Conservation (phyloP, 129 eudicot species). For the Helianthus tuberosus region DNA sequence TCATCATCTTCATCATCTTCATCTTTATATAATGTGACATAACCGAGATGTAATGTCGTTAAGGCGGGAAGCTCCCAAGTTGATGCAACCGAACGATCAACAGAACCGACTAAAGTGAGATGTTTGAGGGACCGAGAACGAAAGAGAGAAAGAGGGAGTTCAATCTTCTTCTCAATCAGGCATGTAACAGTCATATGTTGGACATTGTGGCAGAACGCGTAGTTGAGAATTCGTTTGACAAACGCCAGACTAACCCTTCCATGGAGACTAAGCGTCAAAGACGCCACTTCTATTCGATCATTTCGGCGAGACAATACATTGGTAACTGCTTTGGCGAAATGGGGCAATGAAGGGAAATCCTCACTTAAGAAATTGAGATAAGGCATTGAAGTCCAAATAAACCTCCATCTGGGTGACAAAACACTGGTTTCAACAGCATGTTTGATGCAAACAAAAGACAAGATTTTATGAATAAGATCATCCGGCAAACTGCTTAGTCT, state of each 20-base stretch:
- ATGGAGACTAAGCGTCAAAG: slow-evolving; percentile 14
- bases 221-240: neutral
- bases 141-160: neutral
- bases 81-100: neutral
- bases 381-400: slow-evolving; percentile 33
- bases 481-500: slow-evolving; percentile 29
- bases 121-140: slow-evolving; percentile 15
- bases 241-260: slow-evolving; percentile 4
- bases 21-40: slow-evolving; percentile 2
- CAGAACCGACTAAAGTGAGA: neutral
- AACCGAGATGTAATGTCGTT: slow-evolving; percentile 15
- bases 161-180: slow-evolving; percentile 4
- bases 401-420: slow-evolving; percentile 31
- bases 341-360: slow-evolving; percentile 9
- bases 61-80: slow-evolving; percentile 24
- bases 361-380: slow-evolving; percentile 26
- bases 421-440: slow-evolving; percentile 16
- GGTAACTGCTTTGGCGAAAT: slow-evolving; percentile 7
- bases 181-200: slow-evolving; percentile 9
- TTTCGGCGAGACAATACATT: slow-evolving; percentile 16
- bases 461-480: slow-evolving; percentile 29
- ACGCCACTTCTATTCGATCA: neutral
- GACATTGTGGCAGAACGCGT: slow-evolving; percentile 32
- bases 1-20: neutral
- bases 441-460: slow-evolving; percentile 21